These are phyloP conservation scores for Salmacisia buchloeana DNA, from an alignment of 1,284 basidiomycete genomes.

Conservation along the genomic window DNA sequence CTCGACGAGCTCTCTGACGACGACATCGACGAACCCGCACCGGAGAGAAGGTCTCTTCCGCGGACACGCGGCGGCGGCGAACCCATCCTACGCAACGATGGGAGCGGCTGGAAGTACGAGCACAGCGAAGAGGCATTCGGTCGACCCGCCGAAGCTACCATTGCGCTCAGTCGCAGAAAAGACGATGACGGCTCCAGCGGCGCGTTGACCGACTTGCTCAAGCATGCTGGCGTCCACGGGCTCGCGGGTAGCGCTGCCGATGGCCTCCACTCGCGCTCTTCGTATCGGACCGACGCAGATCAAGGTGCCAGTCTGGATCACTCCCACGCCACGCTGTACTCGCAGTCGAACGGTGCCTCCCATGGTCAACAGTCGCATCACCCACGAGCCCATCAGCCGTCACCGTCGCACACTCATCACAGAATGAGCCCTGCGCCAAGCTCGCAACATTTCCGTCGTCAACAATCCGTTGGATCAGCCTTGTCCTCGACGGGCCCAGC, in stretches of 20 bases:
- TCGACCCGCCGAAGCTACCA: background rate
- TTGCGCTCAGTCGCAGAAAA: too few species aligned
- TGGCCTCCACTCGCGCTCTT: background rate
- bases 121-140: background rate
- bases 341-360: background rate
- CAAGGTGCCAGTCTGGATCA: background rate
- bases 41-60: background rate
- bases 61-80: background rate
- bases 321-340: background rate
- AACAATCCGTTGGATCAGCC: too few species aligned
- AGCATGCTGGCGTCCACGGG: background rate
- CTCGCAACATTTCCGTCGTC: too few species aligned
- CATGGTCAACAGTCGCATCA: background rate
- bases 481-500: too few species aligned
- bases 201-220: background rate
- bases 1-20: conserved; percentile 8
- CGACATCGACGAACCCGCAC: background rate
- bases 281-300: too few species aligned
- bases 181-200: background rate
- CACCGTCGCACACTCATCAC: background rate
- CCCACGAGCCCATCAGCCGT: background rate
- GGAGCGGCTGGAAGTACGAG: conserved; percentile 5
- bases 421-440: too few species aligned
- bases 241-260: background rate
- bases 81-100: background rate